Evolutionary conservation across 176 grass and related monocot genomes (phyloP), one percentile per base, ranked within the genome.

Genomic region (Eleusine coracana): DNA sequence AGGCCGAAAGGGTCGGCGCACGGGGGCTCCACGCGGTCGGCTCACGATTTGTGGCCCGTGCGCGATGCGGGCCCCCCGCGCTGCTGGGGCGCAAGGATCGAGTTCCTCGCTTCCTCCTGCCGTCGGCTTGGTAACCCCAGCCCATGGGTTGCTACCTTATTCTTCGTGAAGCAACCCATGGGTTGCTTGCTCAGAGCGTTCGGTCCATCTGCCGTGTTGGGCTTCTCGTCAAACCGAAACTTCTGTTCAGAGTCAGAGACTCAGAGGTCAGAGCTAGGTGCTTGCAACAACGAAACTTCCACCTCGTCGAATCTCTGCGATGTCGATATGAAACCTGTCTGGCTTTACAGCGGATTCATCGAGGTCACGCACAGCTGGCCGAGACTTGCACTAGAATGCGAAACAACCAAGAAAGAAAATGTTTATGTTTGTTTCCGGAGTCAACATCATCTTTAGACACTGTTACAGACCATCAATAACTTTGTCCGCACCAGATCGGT

Each of bases 381-480:
- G 18, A 74, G 36, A 23, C 25, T 51, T 8, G 15, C 8, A 54
- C 71, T 54, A 28, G 54, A 87, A 78, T 20, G 5, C 18, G n/a
- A 13, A 68, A 75, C 64, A 85, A 54, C 49, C 41, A 37, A 25
- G 20, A 18, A 80, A 37, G 9, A 29, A 37, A 67, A 64, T 71
- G 34, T 36, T 69, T 65, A 18, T 52, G 36, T 56, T 81, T 70
- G 44, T 15, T 68, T 85, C 20, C 14, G 23, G 68, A 70, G 66
- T 66, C 66, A 80, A 70, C 84, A 83, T 36, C 46, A 16, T 76
- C 48, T 59, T 4, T 68, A 83, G 67, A 52, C 31, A 74, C 80
- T 90, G 88, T 79, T 86, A 90, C 80, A 87, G 88, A 90, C 75
- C 14, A 63, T 83, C 75, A 87, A 80, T 90, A 80, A 83, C 52